A percentile compares a stretch with the other conserved stretches of the same genome.
These are phyloP conservation scores for Trichoderma sp. DNA, from an alignment of 2,329 filamentous ascomycete genomes.

Conservation along the genomic window DNA sequence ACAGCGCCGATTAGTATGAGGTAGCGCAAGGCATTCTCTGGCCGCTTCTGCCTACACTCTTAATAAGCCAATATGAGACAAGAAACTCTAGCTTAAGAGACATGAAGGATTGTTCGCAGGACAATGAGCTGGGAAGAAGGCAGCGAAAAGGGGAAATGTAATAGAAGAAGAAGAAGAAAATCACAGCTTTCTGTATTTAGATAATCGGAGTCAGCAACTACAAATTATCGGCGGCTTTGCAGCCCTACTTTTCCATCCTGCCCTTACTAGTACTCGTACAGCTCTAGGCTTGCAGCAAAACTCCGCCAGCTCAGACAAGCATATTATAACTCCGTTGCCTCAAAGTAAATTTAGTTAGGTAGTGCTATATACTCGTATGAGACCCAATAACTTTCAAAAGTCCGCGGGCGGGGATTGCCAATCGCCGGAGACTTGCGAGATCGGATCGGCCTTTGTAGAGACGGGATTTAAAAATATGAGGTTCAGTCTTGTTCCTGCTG, in stretches of 20 bases:
- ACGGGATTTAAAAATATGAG: not conserved
- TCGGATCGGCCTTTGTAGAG: not conserved
- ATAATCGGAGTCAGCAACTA: not conserved
- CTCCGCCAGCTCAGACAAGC: slow-evolving; percentile 3
- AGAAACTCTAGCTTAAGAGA: not conserved
- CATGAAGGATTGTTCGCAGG: not conserved
- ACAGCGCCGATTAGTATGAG: not conserved
- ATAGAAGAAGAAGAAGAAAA: not conserved
- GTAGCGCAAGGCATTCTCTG: not conserved
- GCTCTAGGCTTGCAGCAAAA: not conserved
- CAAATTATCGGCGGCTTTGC: not conserved
- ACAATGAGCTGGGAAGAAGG: not conserved
- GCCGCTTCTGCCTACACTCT: not conserved
- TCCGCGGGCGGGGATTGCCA: slow-evolving; percentile 14
- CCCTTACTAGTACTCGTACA: not conserved
- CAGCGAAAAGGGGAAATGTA: not conserved
- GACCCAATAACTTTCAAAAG: not conserved
- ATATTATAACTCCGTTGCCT: not conserved
- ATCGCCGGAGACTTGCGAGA: not conserved
- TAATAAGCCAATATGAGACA: not conserved
- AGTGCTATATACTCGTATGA: not conserved
- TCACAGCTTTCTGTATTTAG: not conserved
- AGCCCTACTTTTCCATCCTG: not conserved
- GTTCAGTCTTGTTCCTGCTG: not conserved
- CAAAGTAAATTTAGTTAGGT: not conserved